Conservation (phyloP, 257 asterid genomes). For the Scutellaria minor region DNA sequence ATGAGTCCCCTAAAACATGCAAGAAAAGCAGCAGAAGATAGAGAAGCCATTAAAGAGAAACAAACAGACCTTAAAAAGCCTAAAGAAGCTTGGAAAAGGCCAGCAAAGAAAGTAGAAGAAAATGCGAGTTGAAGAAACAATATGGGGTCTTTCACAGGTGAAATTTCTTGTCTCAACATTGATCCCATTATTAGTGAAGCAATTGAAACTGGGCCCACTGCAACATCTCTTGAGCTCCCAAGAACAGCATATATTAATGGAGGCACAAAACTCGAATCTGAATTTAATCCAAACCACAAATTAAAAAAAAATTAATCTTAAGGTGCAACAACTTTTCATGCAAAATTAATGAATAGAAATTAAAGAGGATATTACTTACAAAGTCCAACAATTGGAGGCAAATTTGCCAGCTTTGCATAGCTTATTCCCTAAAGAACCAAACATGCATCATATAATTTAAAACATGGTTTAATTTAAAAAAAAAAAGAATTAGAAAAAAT, state of each 20-base stretch:
- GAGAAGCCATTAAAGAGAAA: not conserved
- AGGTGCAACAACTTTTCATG: not conserved
- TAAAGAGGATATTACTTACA: constrained; percentile 45
- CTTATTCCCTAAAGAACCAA: constrained; percentile 67
- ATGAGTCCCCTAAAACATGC: constrained; percentile 5
- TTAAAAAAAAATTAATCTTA: not conserved
- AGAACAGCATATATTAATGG: constrained; percentile 70
- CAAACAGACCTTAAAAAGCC: constrained; percentile 60
- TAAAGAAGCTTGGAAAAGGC: constrained; percentile 68
- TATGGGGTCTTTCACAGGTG: constrained; percentile 55
- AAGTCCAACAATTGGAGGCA: constrained; percentile 85
- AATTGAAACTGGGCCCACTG: constrained; percentile 82
- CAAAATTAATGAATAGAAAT: not conserved
- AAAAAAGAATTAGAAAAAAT: not conserved
- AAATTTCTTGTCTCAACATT: constrained; percentile 67
- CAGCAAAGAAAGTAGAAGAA: constrained; percentile 78
- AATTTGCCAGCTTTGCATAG: constrained; percentile 73
- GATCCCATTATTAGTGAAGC: constrained; percentile 77
- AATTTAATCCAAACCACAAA: not conserved
- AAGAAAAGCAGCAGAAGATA: not conserved
- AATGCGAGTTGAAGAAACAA: constrained; percentile 77
- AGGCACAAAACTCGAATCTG: constrained; percentile 88
- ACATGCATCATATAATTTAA: not conserved
- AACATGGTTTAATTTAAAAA: not conserved
- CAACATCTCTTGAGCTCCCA: constrained; percentile 84